Conservation (phyloP, 2,329 filamentous ascomycete genomes). For the Aspergillus intermedius region DNA sequence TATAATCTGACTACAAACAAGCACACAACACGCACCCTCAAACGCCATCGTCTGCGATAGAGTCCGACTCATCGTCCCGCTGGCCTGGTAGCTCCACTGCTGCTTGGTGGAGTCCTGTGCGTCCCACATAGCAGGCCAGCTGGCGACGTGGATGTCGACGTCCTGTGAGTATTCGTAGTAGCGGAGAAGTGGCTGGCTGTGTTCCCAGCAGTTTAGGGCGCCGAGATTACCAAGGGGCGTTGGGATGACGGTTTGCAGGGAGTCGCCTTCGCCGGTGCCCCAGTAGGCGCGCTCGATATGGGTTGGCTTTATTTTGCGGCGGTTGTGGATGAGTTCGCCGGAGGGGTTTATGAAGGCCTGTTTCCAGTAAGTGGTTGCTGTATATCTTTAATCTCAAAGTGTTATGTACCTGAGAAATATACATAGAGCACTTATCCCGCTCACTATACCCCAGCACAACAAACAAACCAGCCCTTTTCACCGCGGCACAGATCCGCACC, state of each 20-base stretch:
- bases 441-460: constrained; percentile 40
- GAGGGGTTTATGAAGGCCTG: constrained; percentile 39
- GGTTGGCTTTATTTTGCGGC: constrained; percentile 48
- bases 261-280: constrained; percentile 33
- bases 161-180: constrained; percentile 38
- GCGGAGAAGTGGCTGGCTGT: constrained; percentile 43
- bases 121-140: constrained; percentile 35
- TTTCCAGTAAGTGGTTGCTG: neutral
- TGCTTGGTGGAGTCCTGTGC: neutral
- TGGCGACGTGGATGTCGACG: constrained; percentile 41
- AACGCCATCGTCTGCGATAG: neutral
- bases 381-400: neutral
- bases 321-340: constrained; percentile 33
- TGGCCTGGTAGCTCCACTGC: neutral
- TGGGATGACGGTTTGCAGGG: constrained; percentile 34
- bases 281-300: constrained; percentile 45
- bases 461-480: constrained; percentile 29
- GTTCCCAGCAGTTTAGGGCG: constrained; percentile 43
- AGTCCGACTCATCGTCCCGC: neutral
- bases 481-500: constrained; percentile 27
- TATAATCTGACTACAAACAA: constrained; percentile 1
- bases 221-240: constrained; percentile 27
- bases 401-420: constrained; percentile 35
- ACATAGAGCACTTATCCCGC: constrained; percentile 30
- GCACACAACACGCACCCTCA: constrained; percentile 1